Evolutionary conservation across 139 green algal species (phyloP), one percentile per base, ranked within the genome.

Genomic region (Mychonastes homosphaera): DNA sequence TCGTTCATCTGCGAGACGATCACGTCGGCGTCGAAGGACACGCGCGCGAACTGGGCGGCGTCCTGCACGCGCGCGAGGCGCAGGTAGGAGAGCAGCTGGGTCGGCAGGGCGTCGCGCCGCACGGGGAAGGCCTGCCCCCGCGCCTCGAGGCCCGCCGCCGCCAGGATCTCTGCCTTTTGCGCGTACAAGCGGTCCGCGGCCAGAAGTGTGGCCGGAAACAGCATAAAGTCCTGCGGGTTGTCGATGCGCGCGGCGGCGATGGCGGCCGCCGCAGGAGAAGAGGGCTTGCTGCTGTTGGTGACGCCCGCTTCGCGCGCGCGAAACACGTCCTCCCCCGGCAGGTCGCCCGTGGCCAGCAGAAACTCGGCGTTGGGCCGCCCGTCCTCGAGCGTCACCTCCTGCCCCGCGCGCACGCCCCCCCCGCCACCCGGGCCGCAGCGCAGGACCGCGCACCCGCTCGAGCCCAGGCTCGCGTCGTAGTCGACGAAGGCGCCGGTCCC

Each of bases 71-170:
- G 78, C 0, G 81, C 55, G 29, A 98, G 77, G 24, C 91, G 73
- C 39, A 97, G 46, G 73, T 92, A 98, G 2, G 82, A 65, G 29
- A 97, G 73, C 54, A 97, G 78, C 77, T 97, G 89, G 28, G 74
- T 80, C 13, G 91, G 84, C 50, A 98, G 87, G 32, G 79, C 64
- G 69, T 97, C 88, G 15, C 71, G 55, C 29, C 73, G 91, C 12
- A 98, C 79, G 0, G 91, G 91, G 69, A 98, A 98, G n/a, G 63
- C 48, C 67, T 90, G 57, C 43, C 30, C 41, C 85, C 44, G 7
- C 54, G 29, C 49, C 85, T 77, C 2, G 48, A 53, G 1, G 34
- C 26, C 18, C 82, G 56, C 34, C 79, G 65, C 7, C 46, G 23
- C 1, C 26, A 36, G 32, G 38, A 40, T 41, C 21, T 30, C 8